Conservation (phyloP, 139 green algal species). For the Desmodesmus armatus region DNA sequence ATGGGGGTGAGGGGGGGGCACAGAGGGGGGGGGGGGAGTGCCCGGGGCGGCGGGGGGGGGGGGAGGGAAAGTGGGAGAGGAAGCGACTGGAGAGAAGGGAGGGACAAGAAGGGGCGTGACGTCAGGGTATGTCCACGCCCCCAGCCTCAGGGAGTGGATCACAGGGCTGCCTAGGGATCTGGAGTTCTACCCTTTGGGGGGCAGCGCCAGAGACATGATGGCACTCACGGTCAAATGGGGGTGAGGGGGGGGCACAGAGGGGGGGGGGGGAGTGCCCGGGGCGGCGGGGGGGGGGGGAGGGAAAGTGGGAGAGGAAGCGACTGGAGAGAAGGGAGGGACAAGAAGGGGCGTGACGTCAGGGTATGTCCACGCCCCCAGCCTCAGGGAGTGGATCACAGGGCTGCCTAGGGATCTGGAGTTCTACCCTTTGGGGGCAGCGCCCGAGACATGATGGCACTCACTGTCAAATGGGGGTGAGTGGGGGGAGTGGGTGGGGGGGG, state of each 20-base stretch:
- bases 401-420: no score
- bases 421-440: slow-evolving; percentile 18
- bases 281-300: no score
- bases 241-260: neutral
- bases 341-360: neutral
- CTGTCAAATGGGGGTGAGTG: slow-evolving; percentile 43
- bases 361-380: neutral
- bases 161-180: no score
- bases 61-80: no score
- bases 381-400: neutral
- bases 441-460: slow-evolving; percentile 34
- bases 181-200: neutral
- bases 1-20: slow-evolving; percentile 8
- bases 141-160: slow-evolving; percentile 5
- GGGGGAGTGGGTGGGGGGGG: neutral
- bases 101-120: no score
- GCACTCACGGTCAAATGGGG: slow-evolving; percentile 29
- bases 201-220: slow-evolving; percentile 3
- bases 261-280: no score
- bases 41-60: no score
- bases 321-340: neutral
- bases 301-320: neutral
- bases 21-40: no score
- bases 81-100: no score
- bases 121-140: no score